Evolutionary conservation across 352 stramenopile genomes (phyloP).

Genomic region (Globisporangium iwayamae): DNA sequence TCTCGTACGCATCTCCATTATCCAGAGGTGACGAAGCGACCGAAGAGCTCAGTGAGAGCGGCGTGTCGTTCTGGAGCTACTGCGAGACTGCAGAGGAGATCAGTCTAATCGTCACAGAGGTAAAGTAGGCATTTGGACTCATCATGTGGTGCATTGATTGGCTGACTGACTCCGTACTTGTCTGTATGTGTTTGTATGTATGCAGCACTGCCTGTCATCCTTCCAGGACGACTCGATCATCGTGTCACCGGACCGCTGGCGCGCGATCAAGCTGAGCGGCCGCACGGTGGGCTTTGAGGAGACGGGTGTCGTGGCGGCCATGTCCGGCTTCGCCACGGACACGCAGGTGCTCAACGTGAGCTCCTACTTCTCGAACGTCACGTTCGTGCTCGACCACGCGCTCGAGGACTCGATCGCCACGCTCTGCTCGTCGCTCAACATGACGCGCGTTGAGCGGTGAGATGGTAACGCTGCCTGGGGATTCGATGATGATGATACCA

Average conservation of each 20-base stretch:
- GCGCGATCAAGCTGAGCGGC: slow-evolving; percentile 81
- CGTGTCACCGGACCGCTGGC: slow-evolving; percentile 81
- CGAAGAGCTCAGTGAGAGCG: slow-evolving; percentile 7
- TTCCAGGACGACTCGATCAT: slow-evolving; percentile 78
- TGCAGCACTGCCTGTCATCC: slow-evolving; percentile 43
- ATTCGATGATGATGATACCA: too few relatives aligned
- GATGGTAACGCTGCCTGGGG: neutral
- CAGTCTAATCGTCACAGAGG: slow-evolving; percentile 74
- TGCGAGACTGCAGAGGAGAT: slow-evolving; percentile 83
- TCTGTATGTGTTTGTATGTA: neutral
- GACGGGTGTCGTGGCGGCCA: slow-evolving; percentile 80
- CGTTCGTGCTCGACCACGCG: slow-evolving; percentile 78
- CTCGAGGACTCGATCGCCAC: slow-evolving; percentile 68
- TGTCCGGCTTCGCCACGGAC: slow-evolving; percentile 78
- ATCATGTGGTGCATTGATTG: neutral
- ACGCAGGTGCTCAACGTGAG: slow-evolving; percentile 84
- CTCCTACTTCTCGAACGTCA: slow-evolving; percentile 82
- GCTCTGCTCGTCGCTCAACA: slow-evolving; percentile 61
- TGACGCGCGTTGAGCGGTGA: slow-evolving; percentile 65
- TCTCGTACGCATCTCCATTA: slow-evolving; percentile 27
- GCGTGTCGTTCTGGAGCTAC: slow-evolving; percentile 79
- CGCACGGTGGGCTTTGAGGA: slow-evolving; percentile 83
- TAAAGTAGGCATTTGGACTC: slow-evolving; percentile 1
- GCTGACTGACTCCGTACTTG: neutral
- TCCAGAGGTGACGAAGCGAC: neutral